phyloP scores from a whole-genome alignment of 1,139 yeast genomes.

The Hanseniaspora sp. region DNA sequence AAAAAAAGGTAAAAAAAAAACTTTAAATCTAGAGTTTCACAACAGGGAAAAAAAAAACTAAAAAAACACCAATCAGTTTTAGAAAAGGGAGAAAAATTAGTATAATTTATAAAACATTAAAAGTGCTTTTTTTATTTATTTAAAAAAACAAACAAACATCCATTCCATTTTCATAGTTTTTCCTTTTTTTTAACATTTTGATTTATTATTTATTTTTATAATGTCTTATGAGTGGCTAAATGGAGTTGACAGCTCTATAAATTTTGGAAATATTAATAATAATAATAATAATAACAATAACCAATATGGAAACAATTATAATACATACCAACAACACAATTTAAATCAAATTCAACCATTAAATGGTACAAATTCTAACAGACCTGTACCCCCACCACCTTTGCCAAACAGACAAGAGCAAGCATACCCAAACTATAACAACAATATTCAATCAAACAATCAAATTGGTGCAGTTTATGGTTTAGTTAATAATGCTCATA shows the following conservation, averaged over 20 bases:
- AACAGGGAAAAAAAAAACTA: no score
- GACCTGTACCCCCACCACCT: neutral
- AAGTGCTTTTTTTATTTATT: no score
- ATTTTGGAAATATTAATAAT: neutral
- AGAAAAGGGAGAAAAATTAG: no score
- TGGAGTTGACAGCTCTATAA: slow-evolving; percentile 12
- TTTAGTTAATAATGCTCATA: no score
- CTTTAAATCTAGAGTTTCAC: no score
- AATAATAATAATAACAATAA: neutral
- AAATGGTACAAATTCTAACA: neutral
- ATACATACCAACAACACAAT: neutral
- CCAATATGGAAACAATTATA: neutral
- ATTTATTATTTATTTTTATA: neutral
- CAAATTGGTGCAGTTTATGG: neutral
- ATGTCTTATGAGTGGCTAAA: slow-evolving; percentile 16
- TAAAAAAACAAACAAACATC: no score
- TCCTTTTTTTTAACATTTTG: neutral
- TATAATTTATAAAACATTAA: no score
- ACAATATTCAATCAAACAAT: neutral
- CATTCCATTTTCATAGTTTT: neutral
- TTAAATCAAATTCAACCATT: neutral
- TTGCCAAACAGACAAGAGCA: neutral
- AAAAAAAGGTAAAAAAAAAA: no score
- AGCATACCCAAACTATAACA: neutral
- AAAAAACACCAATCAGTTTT: no score